Evolutionary conservation across 2,329 filamentous ascomycete genomes (phyloP), one percentile per base, ranked within the genome.

Genomic region (Aureobasidium mangrovei): DNA sequence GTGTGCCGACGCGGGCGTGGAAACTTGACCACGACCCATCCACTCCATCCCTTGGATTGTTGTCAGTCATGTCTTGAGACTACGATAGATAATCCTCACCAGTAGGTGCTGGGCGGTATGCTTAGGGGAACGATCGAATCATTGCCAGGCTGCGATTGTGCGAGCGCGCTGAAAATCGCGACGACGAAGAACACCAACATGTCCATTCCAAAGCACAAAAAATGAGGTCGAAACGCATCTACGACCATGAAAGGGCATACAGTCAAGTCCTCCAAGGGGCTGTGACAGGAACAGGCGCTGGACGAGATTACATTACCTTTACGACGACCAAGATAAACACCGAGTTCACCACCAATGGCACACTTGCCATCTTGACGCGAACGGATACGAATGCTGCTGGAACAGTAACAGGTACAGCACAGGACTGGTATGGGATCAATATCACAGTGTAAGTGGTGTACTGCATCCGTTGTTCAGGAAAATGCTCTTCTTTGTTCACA

Each of bases 21-120:
- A 73, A 73, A 2, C 69, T 69, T 43, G 68, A 71, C 71, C 71
- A 73, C 42, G 56, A 60, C 2, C 71, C 70, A 61, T 73, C 70
- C 53, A 69, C 66, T 46, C 70, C 70, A 36, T 72, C 68, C 57
- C 70, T 56, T 26, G 24, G 6, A 36, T 9, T 26, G 27, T 32
- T 24, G 26, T 54, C 51, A 54, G 51, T 31, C 7, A 35, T 10
- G n/a, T 26, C 18, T 28, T 32, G 39, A 33, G 6, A 35, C 12
- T 18, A 5, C 10, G 18, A 28, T 43, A 10, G 10, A 7, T 33
- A 32, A 9, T 10, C 36, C 28, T 38, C 28, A 54, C 52, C 52
- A 54, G 38, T 54, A 54, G 28, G 35, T n/a, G 38, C 41, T 46
- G 7, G 52, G 52, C 12, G 52, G 52, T 7, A 54, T 40, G 32